Conservation (phyloP, 345 rosid species). For the Salix purpurea region DNA sequence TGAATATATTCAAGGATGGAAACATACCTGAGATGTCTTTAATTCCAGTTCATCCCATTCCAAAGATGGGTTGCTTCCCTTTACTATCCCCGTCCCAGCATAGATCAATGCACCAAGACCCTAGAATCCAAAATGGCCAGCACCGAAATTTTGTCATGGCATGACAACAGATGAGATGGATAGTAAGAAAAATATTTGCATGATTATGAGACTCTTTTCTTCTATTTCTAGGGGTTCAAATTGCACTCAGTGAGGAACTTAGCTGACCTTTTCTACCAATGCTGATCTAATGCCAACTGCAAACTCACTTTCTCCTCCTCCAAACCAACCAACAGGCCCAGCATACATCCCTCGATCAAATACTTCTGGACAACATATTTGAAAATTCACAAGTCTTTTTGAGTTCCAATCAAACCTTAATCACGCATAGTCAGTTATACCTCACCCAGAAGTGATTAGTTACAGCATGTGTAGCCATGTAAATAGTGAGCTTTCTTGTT, state of each 20-base stretch:
- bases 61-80: slow-evolving; percentile 68
- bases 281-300: slow-evolving; percentile 89
- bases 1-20: too few relatives aligned
- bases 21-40: slow-evolving; percentile 76
- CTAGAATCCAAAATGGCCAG: slow-evolving; percentile 31
- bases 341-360: slow-evolving; percentile 97
- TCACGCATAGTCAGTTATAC: not conserved
- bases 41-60: slow-evolving; percentile 94
- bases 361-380: slow-evolving; percentile 40
- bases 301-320: slow-evolving; percentile 94
- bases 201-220: not conserved
- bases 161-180: not conserved
- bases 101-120: slow-evolving; percentile 72
- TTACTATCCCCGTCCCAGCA: slow-evolving; percentile 83
- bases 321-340: slow-evolving; percentile 94
- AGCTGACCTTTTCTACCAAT: slow-evolving; percentile 66
- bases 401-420: not conserved
- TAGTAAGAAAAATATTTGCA: not conserved
- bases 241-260: not conserved
- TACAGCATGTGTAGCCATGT: not conserved
- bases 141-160: slow-evolving; percentile 3
- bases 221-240: not conserved
- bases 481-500: not conserved
- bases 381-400: not conserved
- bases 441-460: not conserved